These are phyloP conservation scores for Xylaria multiplex DNA, from an alignment of 2,329 filamentous ascomycete species.

Conservation along the genomic window DNA sequence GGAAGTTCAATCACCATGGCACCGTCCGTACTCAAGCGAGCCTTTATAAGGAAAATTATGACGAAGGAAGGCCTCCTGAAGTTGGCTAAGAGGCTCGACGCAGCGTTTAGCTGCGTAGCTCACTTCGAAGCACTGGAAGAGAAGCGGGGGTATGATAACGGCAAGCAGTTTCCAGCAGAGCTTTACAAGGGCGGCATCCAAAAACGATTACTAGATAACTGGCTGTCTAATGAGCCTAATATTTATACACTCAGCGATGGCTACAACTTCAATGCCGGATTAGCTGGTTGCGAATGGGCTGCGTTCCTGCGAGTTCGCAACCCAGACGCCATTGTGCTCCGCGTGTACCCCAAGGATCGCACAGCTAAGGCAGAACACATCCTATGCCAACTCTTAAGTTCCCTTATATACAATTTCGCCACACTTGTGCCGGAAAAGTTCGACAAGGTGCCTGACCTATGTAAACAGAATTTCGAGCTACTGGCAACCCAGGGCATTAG, in stretches of 20 bases:
- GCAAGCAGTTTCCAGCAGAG: constrained; percentile 29
- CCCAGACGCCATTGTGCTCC: constrained; percentile 28
- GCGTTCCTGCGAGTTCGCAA: constrained; percentile 33
- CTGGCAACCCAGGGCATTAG: constrained; percentile 25
- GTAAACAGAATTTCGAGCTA: constrained; percentile 22
- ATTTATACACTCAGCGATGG: constrained; percentile 27
- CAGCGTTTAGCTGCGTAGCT: constrained; percentile 20
- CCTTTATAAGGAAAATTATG: constrained; percentile 15
- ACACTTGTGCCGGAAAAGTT: constrained; percentile 29
- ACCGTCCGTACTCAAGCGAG: constrained; percentile 7
- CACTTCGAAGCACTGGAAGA: constrained; percentile 32
- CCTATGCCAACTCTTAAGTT: constrained; percentile 33
- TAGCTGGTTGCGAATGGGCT: constrained; percentile 37
- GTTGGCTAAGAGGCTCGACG: constrained; percentile 9
- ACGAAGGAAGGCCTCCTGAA: constrained; percentile 17
- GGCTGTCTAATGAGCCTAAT: constrained; percentile 17
- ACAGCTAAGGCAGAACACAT: constrained; percentile 11
- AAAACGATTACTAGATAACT: constrained; percentile 24
- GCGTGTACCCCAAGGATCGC: constrained; percentile 35
- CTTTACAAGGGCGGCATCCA: constrained; percentile 33
- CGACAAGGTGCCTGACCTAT: constrained; percentile 16
- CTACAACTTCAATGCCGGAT: constrained; percentile 21
- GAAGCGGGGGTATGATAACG: constrained; percentile 32
- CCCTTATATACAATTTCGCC: constrained; percentile 34
- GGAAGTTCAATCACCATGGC: neutral